Evolutionary conservation across 352 stramenopile species (phyloP), one percentile per base, ranked within the genome.

Genomic region (Pythium sukuiense): DNA sequence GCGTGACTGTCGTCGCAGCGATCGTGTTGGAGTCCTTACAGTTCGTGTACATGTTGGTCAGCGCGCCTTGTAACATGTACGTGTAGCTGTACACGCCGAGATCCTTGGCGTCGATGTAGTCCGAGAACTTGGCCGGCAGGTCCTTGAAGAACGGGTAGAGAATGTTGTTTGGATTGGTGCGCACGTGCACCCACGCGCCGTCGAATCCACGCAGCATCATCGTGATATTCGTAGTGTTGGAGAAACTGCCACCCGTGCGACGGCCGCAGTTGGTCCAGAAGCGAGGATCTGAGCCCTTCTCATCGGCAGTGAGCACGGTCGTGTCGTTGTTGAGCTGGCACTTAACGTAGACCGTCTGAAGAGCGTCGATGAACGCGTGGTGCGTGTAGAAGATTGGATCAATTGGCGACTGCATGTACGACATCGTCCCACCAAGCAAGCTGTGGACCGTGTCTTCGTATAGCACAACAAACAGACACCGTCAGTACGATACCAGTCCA

Each of bases 81-180:
- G 76, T 74, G 76, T 89, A 90, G 65, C 73, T 89, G 71, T 89
- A 82, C 18, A 70, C 55, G 2, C 75, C 75, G 27, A 89, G 55
- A 48, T 86, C 74, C 43, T 79, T 84, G 8, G 70, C 72, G 52
- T 88, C 82, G 2, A 85, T 59, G 52, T 83, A 82, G 29, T 82
- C 71, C 0, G 27, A 53, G 64, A 76, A 85, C 6, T 57, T 77
- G 18, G 33, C 56, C 0, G 82, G 83, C 0, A 91, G 35, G 55
- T 83, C 76, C 45, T 89, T 87, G 63, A 91, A 91, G 72, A 85
- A 91, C 32, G 63, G 73, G 53, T 87, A 87, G 11, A 89, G 56
- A 4, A 73, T 73, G 46, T 80, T 81, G 32, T 77, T 73, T 0
- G 72, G 59, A 37, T 72, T 67, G 30, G 64, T 72, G 53, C 71